phyloP scores from a whole-genome alignment of 2,329 filamentous ascomycete species.

The Fusarium luffae region DNA sequence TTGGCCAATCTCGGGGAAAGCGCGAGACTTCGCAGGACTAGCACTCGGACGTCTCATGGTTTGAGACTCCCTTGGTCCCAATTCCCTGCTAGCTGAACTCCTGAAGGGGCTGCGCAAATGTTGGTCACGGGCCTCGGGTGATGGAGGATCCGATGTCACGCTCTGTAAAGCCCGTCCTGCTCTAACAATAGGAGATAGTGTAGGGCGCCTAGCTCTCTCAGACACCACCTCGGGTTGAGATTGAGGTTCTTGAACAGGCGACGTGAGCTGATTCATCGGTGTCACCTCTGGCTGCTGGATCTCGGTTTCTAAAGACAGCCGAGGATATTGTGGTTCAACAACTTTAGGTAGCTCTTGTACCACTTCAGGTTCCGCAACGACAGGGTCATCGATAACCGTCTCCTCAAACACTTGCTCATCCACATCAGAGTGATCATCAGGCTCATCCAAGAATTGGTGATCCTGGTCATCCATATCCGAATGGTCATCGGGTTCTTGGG shows the following conservation, averaged over 20 bases:
- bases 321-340: slow-evolving; percentile 18
- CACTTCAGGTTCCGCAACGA: slow-evolving; percentile 23
- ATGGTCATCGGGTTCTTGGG: slow-evolving; percentile 6
- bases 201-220: slow-evolving; percentile 54
- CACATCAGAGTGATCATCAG: slow-evolving; percentile 5
- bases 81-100: slow-evolving; percentile 52
- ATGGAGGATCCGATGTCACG: slow-evolving; percentile 68
- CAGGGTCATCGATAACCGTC: slow-evolving; percentile 16
- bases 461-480: slow-evolving; percentile 22
- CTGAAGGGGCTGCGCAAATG: slow-evolving; percentile 68
- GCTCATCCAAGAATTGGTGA: slow-evolving; percentile 7
- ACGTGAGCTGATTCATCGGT: slow-evolving; percentile 53
- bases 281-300: slow-evolving; percentile 47
- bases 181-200: slow-evolving; percentile 68
- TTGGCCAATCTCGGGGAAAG: slow-evolving; percentile 23
- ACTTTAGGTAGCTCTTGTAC: slow-evolving; percentile 16
- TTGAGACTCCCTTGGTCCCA: slow-evolving; percentile 47
- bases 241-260: slow-evolving; percentile 50
- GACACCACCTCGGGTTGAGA: slow-evolving; percentile 46
- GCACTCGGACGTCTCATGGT: slow-evolving; percentile 42
- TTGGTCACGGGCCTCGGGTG: slow-evolving; percentile 62
- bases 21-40: slow-evolving; percentile 46
- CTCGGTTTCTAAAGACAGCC: slow-evolving; percentile 23
- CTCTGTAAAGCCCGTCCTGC: slow-evolving; percentile 67
- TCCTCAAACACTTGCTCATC: slow-evolving; percentile 26